Evolutionary conservation across 2,329 filamentous ascomycete species (phyloP), one percentile per base, ranked within the genome.

Genomic region (Trichophyton benhamiae): DNA sequence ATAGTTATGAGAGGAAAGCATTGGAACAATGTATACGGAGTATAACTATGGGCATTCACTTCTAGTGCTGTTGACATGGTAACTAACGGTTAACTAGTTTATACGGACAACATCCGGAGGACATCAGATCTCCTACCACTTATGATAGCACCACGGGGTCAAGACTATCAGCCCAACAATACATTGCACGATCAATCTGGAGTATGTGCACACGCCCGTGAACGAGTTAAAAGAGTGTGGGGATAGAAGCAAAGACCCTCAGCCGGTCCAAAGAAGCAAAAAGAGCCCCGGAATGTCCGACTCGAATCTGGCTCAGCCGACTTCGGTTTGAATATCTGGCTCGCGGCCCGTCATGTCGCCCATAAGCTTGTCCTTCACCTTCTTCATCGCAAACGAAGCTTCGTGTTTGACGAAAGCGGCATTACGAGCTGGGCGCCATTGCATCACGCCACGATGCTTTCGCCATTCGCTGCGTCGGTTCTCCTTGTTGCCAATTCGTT

Each of bases 381-480:
- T 89, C 52, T 85, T 80, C 3, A 91, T 74, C 0, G 88, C 89
- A 75, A 86, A 91, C 68, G 87, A 87, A 0, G 88, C 84, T 77
- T 97, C 89, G 68, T 96, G 82, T 75, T 94, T 95, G 49, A 87
- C 91, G 72, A 96, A 97, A 66, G 86, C 84, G 22, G 84, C 79
- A 71, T 96, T 96, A 46, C 92, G 81, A 71, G 91, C 88, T 0
- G 92, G 91, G 69, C 86, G 88, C 91, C 91, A 97, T 73, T 97
- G 92, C 89, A 96, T 95, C 70, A 96, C 69, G 0, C 92, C 92
- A 9, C 91, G 82, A 67, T 96, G 91, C 75, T 91, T 90, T 0
- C 91, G 83, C 72, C 91, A 87, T 71, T 96, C 80, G 38, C 72
- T 76, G 55, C 75, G 73, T 63, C 72, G 73, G 59, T 74, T 75